Evolutionary conservation across 352 stramenopile species (phyloP), one percentile per base, ranked within the genome.

Genomic region (Phytophthora multivora): DNA sequence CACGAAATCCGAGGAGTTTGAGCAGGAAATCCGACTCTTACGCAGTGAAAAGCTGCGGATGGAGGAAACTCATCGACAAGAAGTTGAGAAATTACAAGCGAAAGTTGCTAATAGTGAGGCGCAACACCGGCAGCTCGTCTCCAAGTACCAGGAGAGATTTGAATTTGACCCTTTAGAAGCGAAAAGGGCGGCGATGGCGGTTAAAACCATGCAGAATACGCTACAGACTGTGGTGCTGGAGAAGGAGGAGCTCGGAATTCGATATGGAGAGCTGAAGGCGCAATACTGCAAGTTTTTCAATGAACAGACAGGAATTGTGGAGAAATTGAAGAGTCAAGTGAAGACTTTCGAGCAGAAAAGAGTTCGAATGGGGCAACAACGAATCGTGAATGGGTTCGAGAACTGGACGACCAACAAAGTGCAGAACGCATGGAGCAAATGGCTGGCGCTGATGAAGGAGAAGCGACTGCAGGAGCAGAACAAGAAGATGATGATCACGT

Each of bases 171-270:
- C 81, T 15, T 66, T 85, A 4, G 77, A 71, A 36, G 45, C 69
- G 3, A 81, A 88, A 41, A 69, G 81, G 16, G 71, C 80, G 25
- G 77, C 80, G 10, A 40, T 88, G 18, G 73, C 83, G 0, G 73
- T 83, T 7, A 66, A 79, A 18, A 80, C 71, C 16, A 65, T 90
- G 40, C 75, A 89, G 25, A 67, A 89, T 12, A 69, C 83, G 21
- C 71, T 95, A 19, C 77, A 91, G 7, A 69, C 76, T 13, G 69
- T 75, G 2, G 48, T 88, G 26, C 52, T 78, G 13, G 82, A 91
- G 42, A 90, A 93, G 46, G 82, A 91, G n/a, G 79, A 88, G 54
- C 60, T 95, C 11, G 62, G 55, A 3, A 56, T 81, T 13, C 57
- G 75, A 8, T 79, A 81, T 47, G 62, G 51, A 0, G 59, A 72